Evolutionary conservation across 2,329 filamentous ascomycete genomes (phyloP), one percentile per base, ranked within the genome.

Genomic region (Alternaria infectoria): DNA sequence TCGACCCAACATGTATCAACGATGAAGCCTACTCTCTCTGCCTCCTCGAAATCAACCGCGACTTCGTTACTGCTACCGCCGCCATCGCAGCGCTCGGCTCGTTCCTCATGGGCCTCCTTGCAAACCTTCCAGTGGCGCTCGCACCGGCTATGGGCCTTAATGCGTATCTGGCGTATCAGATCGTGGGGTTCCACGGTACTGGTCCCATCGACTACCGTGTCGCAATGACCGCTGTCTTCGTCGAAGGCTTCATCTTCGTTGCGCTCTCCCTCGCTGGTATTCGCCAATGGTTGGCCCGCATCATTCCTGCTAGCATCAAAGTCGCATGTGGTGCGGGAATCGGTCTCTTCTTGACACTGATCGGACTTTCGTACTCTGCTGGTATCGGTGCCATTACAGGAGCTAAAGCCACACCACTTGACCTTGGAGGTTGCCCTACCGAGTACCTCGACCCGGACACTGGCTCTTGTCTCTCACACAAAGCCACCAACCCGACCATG

Each of bases 311-410:
- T 23, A 93, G 90, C 51, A 94, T 97, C 82, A 97, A 96, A 81
- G 88, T 96, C 57, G 93, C 93, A n/a, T 95, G 91, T n/a, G 91
- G 92, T 65, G 92, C 92, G 56, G 93, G 93, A 63, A 96, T 96
- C 65, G 93, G 93, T n/a, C 84, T 97, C 4, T 96, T 95, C 79
- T 84, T 95, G 54, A 90, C 90, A 25, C 80, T 93, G 55, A 92
- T 93, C 66, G 90, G 90, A n/a, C 83, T 93, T 59, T 94, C 92
- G 0, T 96, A 95, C 77, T 89, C 87, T 72, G 91, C 93, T 72
- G 93, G 93, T 68, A 93, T 97, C 70, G 93, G 93, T 26, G 84
- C 92, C 25, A 86, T 96, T 45, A 89, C 90, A 6, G 92, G 92
- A 50, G 86, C 86, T 11, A 80, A 77, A 2, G 82, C 86, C 3